Percentiles rank a stretch among this genome's conserved stretches.
Conservation (phyloP, 768 basidiomycete species). For the Mycena epipterygia region DNA sequence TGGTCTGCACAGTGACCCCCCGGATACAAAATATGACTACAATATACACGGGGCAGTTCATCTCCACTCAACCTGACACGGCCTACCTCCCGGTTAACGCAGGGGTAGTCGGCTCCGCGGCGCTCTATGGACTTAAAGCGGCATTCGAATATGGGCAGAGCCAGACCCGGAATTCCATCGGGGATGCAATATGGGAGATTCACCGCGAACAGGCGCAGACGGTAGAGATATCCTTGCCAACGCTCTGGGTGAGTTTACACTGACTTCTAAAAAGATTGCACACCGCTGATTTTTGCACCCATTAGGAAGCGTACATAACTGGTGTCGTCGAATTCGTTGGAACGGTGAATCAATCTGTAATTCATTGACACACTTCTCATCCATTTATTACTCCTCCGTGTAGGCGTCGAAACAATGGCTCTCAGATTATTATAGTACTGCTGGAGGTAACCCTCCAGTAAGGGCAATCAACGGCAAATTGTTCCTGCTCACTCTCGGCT, state of each 20-base stretch:
- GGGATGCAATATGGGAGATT: not conserved
- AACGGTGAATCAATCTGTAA: too few species aligned
- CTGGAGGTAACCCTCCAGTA: not conserved
- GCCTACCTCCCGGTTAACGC: not conserved
- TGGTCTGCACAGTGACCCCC: not conserved
- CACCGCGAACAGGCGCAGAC: not conserved
- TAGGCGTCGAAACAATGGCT: not conserved
- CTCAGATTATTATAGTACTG: not conserved
- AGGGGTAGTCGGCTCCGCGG: not conserved
- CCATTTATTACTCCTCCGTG: not conserved
- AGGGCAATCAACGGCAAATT: not conserved
- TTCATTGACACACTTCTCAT: not conserved
- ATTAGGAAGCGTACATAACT: not conserved
- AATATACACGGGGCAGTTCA: not conserved
- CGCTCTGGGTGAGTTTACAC: too few species aligned
- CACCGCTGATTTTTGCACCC: too few species aligned
- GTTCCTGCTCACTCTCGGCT: not conserved
- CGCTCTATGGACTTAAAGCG: not conserved
- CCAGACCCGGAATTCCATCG: not conserved
- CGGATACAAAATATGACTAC: not conserved
- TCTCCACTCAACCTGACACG: not conserved
- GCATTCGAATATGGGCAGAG: not conserved
- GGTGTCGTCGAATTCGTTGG: constrained; percentile 1
- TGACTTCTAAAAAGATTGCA: not conserved
- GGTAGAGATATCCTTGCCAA: not conserved